Evolutionary conservation across 352 stramenopile genomes (phyloP).

Genomic region (Phytophthora citrophthora): DNA sequence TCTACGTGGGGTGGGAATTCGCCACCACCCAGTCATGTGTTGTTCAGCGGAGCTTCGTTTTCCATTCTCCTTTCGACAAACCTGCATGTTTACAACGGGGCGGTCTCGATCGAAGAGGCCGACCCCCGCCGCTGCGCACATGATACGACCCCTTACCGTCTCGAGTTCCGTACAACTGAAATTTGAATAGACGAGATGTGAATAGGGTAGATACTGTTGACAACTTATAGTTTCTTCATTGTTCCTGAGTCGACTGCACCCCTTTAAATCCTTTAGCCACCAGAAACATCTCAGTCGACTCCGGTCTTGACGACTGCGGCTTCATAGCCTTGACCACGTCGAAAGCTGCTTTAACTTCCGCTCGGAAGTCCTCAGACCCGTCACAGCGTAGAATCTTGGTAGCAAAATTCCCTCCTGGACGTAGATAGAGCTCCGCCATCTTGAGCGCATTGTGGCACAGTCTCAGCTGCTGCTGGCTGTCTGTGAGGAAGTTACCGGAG

Average conservation of each 20-base stretch:
- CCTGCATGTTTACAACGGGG: conserved; percentile 35
- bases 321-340: conserved; percentile 77
- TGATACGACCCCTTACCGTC: conserved; percentile 27
- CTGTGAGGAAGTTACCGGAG: conserved; percentile 74
- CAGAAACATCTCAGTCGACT: conserved; percentile 89
- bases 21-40: conserved; percentile 16
- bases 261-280: conserved; percentile 77
- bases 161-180: conserved; percentile 22
- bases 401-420: conserved; percentile 76
- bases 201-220: conserved; percentile 11
- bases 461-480: conserved; percentile 83
- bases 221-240: not conserved
- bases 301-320: conserved; percentile 72
- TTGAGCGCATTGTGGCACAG: conserved; percentile 87
- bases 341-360: conserved; percentile 77
- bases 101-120: conserved; percentile 39
- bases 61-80: conserved; percentile 30
- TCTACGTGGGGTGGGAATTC: conserved; percentile 2
- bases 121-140: conserved; percentile 23
- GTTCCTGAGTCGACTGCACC: not conserved
- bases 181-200: conserved; percentile 47
- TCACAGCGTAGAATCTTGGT: conserved; percentile 87
- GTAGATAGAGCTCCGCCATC: conserved; percentile 85
- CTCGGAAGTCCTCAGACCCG: conserved; percentile 77
- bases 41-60: conserved; percentile 29